phyloP scores from a whole-genome alignment of 1,139 yeast species.

The Yamadazyma siamensis region DNA sequence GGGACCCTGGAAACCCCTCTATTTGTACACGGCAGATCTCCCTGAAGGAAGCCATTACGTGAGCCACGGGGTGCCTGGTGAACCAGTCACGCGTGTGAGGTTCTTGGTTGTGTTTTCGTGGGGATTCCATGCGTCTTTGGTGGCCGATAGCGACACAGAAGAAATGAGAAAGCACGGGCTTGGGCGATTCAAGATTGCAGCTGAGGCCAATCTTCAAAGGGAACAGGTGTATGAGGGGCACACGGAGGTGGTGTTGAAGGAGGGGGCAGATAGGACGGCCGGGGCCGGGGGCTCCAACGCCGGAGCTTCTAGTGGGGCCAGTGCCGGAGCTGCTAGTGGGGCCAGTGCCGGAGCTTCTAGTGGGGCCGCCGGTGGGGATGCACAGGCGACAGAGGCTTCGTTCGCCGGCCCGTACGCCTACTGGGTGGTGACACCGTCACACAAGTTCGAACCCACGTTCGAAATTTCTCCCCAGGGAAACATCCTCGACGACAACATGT shows the following conservation, averaged over 20 bases:
- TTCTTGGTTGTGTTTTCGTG: slow-evolving; percentile 76
- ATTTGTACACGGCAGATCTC: slow-evolving; percentile 52
- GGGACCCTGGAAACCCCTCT: slow-evolving; percentile 40
- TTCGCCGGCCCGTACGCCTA: slow-evolving; percentile 55
- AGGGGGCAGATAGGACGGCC: slow-evolving; percentile 6
- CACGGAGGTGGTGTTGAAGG: slow-evolving; percentile 13
- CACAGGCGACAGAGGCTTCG: neutral
- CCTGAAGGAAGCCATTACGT: slow-evolving; percentile 43
- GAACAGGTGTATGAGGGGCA: slow-evolving; percentile 52
- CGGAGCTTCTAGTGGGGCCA: neutral
- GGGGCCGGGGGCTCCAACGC: neutral
- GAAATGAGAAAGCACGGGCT: slow-evolving; percentile 62
- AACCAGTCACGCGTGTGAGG: too few relatives aligned
- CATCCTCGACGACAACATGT: slow-evolving; percentile 47
- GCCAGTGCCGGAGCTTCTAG: neutral
- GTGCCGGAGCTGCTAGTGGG: neutral
- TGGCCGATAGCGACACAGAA: slow-evolving; percentile 73
- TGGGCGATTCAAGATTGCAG: slow-evolving; percentile 70
- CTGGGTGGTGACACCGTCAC: slow-evolving; percentile 60
- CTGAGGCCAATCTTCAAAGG: slow-evolving; percentile 45
- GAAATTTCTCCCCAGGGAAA: slow-evolving; percentile 69
- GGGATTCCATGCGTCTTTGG: slow-evolving; percentile 84
- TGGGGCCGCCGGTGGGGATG: neutral
- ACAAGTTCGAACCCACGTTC: slow-evolving; percentile 65
- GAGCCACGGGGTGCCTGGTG: slow-evolving; percentile 19